These are phyloP conservation scores for Fusarium sp. DNA, from an alignment of 2,329 filamentous ascomycete species.

Conservation along the genomic window DNA sequence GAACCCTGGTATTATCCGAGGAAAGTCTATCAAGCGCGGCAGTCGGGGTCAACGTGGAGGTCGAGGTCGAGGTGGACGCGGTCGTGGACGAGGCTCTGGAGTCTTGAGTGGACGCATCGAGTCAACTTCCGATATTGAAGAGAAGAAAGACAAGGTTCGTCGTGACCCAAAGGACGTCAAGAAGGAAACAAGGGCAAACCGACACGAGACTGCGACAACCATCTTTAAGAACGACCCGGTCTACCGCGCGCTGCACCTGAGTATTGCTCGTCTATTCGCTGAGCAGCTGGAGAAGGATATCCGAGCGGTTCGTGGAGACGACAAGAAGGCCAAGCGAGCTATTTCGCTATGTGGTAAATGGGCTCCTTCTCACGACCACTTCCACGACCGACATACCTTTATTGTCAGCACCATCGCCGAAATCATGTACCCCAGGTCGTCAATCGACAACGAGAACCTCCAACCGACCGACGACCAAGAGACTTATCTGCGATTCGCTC, in stretches of 20 bases:
- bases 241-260: conserved; percentile 64
- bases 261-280: conserved; percentile 66
- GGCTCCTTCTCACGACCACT: conserved; percentile 65
- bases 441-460: conserved; percentile 44
- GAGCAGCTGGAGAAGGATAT: conserved; percentile 64
- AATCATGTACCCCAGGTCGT: conserved; percentile 57
- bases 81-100: background rate
- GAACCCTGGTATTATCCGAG: conserved; percentile 40
- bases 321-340: conserved; percentile 54
- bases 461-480: conserved; percentile 56
- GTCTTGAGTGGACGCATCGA: background rate
- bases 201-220: conserved; percentile 55
- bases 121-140: background rate
- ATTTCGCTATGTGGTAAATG: conserved; percentile 70
- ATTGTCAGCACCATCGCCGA: conserved; percentile 68
- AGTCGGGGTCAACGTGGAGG: conserved; percentile 7
- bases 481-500: conserved; percentile 64
- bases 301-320: conserved; percentile 52
- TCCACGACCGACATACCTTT: conserved; percentile 69
- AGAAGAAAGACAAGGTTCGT: background rate
- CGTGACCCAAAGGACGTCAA: conserved; percentile 37
- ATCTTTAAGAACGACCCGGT: conserved; percentile 57
- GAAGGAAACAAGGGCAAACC: conserved; percentile 50
- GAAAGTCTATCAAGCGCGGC: conserved; percentile 32
- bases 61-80: background rate